These are phyloP conservation scores for Secale cereale DNA, from an alignment of 176 grass and related monocot genomes.

Conservation along the genomic window DNA sequence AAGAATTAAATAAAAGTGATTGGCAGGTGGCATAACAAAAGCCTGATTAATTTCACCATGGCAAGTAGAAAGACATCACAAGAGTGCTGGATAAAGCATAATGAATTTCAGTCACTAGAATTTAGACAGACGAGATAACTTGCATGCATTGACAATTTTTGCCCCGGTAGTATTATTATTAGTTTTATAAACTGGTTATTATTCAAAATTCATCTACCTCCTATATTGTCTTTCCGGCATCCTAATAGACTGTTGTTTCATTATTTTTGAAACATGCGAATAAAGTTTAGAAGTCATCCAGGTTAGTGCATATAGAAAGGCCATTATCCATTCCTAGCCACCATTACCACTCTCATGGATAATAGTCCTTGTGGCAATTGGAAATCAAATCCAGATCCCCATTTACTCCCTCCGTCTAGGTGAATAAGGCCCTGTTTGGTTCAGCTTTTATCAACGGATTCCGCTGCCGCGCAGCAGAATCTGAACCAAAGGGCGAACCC, in stretches of 20 bases:
- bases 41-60: not conserved
- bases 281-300: conserved; percentile 16
- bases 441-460: no score
- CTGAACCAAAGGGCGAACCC: no score
- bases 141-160: not conserved
- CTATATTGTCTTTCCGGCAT: not conserved
- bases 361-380: not conserved
- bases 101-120: not conserved
- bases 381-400: not conserved
- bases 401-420: no score
- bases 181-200: not conserved
- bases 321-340: not conserved
- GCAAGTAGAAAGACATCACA: not conserved
- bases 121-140: conserved; percentile 1
- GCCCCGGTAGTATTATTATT: not conserved
- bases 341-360: not conserved
- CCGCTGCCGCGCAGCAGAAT: no score
- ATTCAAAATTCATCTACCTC: not conserved
- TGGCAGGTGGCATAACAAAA: conserved; percentile 3
- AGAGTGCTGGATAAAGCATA: not conserved
- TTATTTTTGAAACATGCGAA: not conserved
- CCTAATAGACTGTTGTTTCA: not conserved
- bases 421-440: no score
- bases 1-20: not conserved
- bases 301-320: not conserved